These are phyloP conservation scores for Podospora australis DNA, from an alignment of 495 filamentous ascomycete species.

Conservation along the genomic window DNA sequence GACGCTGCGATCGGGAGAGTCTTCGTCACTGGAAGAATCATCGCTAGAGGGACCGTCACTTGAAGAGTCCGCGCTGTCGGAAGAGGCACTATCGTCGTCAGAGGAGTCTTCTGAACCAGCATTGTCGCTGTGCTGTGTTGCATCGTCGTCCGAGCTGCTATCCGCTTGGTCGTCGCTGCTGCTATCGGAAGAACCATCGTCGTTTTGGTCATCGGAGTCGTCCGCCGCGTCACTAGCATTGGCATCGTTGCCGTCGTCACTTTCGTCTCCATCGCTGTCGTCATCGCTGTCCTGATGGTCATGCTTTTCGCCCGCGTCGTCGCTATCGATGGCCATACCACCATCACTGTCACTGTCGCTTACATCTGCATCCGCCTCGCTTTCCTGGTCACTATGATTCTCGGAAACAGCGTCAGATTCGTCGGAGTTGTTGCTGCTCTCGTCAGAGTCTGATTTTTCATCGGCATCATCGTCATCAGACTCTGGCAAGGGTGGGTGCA, in stretches of 20 bases:
- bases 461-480: slow-evolving; percentile 4
- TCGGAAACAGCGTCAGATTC: too few species aligned
- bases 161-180: slow-evolving; percentile 4
- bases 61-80: not conserved
- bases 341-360: slow-evolving; percentile 7
- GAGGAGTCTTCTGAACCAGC: slow-evolving; percentile 9
- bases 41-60: slow-evolving; percentile 8
- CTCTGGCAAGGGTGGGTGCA: not conserved
- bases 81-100: slow-evolving; percentile 2
- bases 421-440: not conserved
- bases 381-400: too few species aligned
- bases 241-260: not conserved
- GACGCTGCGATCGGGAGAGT: too few species aligned
- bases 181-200: not conserved
- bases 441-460: not conserved
- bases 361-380: not conserved
- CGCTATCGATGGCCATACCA: not conserved
- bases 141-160: slow-evolving; percentile 21
- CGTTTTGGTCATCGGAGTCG: not conserved
- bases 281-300: slow-evolving; percentile 9
- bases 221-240: slow-evolving; percentile 6
- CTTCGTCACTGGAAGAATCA: slow-evolving; percentile 2
- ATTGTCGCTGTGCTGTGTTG: slow-evolving; percentile 19
- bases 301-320: not conserved
- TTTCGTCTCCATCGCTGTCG: slow-evolving; percentile 1